phyloP scores from a whole-genome alignment of 257 asterid species.

The Solanum appendiculatum region DNA sequence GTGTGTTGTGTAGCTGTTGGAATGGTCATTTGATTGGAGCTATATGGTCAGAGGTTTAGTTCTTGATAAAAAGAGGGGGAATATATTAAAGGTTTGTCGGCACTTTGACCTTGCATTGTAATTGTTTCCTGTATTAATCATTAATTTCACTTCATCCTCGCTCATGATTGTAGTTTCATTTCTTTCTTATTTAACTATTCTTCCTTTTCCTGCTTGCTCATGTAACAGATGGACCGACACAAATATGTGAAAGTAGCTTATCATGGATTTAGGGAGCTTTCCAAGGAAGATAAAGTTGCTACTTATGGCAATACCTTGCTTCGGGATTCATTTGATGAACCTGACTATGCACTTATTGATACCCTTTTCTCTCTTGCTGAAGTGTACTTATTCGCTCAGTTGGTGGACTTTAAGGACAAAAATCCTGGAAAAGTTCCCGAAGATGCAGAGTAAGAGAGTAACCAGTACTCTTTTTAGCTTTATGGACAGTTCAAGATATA shows the following conservation, averaged over 20 bases:
- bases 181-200: background rate
- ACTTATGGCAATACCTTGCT: slow-evolving; percentile 71
- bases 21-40: slow-evolving; percentile 82
- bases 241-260: slow-evolving; percentile 94
- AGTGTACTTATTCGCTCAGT: slow-evolving; percentile 94
- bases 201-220: background rate
- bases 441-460: slow-evolving; percentile 62
- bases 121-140: background rate
- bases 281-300: slow-evolving; percentile 88
- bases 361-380: slow-evolving; percentile 95
- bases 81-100: slow-evolving; percentile 74
- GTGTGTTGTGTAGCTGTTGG: slow-evolving; percentile 51
- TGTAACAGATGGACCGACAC: slow-evolving; percentile 88
- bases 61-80: slow-evolving; percentile 92
- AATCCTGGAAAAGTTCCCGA: slow-evolving; percentile 68
- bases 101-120: background rate
- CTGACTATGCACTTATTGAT: slow-evolving; percentile 89
- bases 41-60: slow-evolving; percentile 99
- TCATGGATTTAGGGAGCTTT: slow-evolving; percentile 85
- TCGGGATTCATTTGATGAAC: slow-evolving; percentile 88
- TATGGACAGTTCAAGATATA: background rate
- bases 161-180: background rate
- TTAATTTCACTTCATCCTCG: background rate
- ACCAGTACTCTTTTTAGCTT: background rate
- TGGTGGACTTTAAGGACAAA: slow-evolving; percentile 87